Evolutionary conservation across 768 basidiomycete species (phyloP).

Genomic region (Lactarius sanguifluus): DNA sequence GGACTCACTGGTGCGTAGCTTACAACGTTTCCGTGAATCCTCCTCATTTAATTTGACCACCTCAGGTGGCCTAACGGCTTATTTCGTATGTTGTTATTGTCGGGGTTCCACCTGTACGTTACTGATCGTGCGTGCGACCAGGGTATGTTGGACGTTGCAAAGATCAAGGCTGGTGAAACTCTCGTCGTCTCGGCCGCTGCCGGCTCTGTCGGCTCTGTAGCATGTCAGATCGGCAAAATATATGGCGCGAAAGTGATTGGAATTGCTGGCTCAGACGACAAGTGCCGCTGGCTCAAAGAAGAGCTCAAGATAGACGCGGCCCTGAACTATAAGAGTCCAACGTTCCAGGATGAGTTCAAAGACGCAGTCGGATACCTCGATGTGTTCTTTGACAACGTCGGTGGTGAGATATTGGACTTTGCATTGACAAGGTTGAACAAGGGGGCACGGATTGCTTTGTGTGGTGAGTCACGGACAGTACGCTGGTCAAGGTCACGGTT

Average conservation of each 20-base stretch:
- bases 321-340: constrained; percentile 82
- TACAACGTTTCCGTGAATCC: background rate
- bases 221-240: constrained; percentile 80
- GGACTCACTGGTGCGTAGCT: constrained; percentile 61
- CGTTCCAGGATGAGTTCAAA: constrained; percentile 73
- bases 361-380: constrained; percentile 71
- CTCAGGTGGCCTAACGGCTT: constrained; percentile 75
- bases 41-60: background rate
- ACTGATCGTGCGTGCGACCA: constrained; percentile 34
- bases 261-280: constrained; percentile 82
- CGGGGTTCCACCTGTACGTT: background rate
- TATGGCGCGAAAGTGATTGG: constrained; percentile 81
- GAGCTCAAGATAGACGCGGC: constrained; percentile 82
- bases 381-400: constrained; percentile 83
- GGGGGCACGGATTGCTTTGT: constrained; percentile 74
- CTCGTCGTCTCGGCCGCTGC: constrained; percentile 90
- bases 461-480: constrained; percentile 53
- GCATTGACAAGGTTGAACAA: constrained; percentile 71
- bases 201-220: constrained; percentile 82
- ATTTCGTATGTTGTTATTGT: constrained; percentile 58
- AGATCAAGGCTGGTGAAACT: constrained; percentile 80
- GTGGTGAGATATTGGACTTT: constrained; percentile 79
- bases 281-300: constrained; percentile 81
- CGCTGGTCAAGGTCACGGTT: background rate
- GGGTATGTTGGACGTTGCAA: constrained; percentile 81